Base-by-base conservation (phyloP, 305 asterid genomes). In the Fraxinus sp. region DNA sequence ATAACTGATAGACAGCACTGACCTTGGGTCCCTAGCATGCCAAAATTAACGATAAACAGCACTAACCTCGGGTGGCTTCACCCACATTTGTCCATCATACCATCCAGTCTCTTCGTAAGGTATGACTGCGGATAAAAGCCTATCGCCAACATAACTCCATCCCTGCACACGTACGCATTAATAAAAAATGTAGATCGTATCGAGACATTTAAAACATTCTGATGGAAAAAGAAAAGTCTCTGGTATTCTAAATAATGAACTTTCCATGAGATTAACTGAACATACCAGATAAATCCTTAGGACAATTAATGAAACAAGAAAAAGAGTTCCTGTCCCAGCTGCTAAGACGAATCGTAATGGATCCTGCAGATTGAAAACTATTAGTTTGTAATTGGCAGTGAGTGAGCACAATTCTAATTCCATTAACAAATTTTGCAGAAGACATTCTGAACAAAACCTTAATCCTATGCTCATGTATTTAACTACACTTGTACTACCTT, bases 51-150 rank as follows among this genome's bases (percentile, higher is more conserved):
- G 14, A 41, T 41, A 16, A 28, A 36, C 13, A 39, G 68, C 70
- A 81, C 92, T 77, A 71, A 95, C 98, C 97, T 95, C 98, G 13
- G 98, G 98, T 84, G 98, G 98, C 84, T 95, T 95, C 62, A 93
- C 98, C 98, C 98, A 93, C 97, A 95, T 93, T 87, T 95, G 98
- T 35, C 98, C 98, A 81, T 93, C 98, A 33, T 95, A 95, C 98
- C 98, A 93, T 80, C 98, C 98, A 30, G 89, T 95, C 88, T 95
- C 98, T 90, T 95, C 98, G 76, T 95, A 95, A 13, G 98, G 98
- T 83, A 95, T 85, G 80, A 95, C 98, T 9, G 98, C 98, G 2
- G 98, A 92, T 78, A 93, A 89, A 84, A 93, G 97, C 83, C 98
- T 87, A 24, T 95, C 98, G 0, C 98, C 98, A 55, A 95, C 97